phyloP scores from a whole-genome alignment of 495 filamentous ascomycete genomes.

The Bathelium albidoporum region DNA sequence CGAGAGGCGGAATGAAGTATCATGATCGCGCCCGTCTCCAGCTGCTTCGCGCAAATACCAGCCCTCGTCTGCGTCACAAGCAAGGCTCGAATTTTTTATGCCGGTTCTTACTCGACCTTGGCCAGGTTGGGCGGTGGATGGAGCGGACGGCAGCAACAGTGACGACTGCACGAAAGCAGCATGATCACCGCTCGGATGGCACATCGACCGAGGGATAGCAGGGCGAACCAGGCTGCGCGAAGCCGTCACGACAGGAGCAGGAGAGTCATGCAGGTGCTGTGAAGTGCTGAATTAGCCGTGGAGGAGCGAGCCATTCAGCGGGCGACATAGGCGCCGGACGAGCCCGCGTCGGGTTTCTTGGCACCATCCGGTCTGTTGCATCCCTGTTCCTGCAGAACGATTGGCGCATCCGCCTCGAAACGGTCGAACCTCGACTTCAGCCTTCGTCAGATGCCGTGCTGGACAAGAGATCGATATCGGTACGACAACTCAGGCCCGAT shows the following conservation, averaged over 20 bases:
- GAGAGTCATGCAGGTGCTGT: constrained; percentile 3
- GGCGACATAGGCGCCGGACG: not conserved
- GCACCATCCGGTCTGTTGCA: not conserved
- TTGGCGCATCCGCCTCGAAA: not conserved
- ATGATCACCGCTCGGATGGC: not conserved
- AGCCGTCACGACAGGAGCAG: not conserved
- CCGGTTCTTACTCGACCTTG: not conserved
- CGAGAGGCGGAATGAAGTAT: not conserved
- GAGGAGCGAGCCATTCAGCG: not conserved
- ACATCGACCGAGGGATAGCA: not conserved
- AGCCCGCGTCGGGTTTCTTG: not conserved
- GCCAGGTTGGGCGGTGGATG: not conserved
- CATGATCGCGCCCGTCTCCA: not conserved
- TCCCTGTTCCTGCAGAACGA: not conserved
- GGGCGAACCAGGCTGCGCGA: not conserved
- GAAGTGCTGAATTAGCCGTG: constrained; percentile 5
- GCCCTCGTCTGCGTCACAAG: not conserved
- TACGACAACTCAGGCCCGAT: not conserved
- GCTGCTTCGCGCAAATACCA: not conserved
- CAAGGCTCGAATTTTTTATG: not conserved
- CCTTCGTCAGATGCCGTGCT: constrained; percentile 1
- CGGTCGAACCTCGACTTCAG: not conserved
- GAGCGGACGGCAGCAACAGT: not conserved
- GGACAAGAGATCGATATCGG: not conserved
- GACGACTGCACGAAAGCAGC: not conserved